These are phyloP conservation scores for Phaseolus coccineus DNA, from an alignment of 331 rosid species.

Conservation along the genomic window DNA sequence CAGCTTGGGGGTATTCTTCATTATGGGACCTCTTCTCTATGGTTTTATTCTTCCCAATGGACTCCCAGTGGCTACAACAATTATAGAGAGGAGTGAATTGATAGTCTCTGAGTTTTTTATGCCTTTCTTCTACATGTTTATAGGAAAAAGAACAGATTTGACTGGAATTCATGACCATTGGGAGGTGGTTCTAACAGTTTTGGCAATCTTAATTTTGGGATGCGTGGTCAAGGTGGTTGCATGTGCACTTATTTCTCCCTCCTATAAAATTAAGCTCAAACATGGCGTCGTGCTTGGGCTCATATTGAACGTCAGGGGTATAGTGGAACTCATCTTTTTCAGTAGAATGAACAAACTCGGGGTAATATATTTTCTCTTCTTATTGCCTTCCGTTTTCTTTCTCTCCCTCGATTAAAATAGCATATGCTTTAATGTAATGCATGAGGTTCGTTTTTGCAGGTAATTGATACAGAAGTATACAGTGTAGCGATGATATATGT, in stretches of 20 bases:
- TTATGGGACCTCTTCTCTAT: conserved; percentile 49
- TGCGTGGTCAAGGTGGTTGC: conserved; percentile 40
- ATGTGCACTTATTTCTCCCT: conserved; percentile 33
- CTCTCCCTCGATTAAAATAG: too few species aligned
- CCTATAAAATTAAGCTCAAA: conserved; percentile 45
- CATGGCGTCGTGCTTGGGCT: conserved; percentile 55
- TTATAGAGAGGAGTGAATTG: conserved; percentile 47
- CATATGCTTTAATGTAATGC: too few species aligned
- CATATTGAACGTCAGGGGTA: conserved; percentile 56
- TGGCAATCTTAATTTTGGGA: conserved; percentile 12
- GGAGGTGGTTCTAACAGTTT: conserved; percentile 28
- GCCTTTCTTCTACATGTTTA: conserved; percentile 47
- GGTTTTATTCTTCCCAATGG: conserved; percentile 65
- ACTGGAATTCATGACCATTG: not conserved
- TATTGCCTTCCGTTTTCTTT: too few species aligned
- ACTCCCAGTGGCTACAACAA: conserved; percentile 61
- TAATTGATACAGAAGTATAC: conserved; percentile 41
- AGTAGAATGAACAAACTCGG: not conserved
- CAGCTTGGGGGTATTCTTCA: not conserved
- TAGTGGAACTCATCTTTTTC: conserved; percentile 43
- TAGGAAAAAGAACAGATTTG: conserved; percentile 49
- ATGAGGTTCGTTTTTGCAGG: conserved; percentile 31
- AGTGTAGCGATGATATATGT: conserved; percentile 43
- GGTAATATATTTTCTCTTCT: conserved; percentile 33
- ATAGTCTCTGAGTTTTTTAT: conserved; percentile 44